Conservation (phyloP, 108 stramenopile genomes). For the Bacterosira constricta region DNA sequence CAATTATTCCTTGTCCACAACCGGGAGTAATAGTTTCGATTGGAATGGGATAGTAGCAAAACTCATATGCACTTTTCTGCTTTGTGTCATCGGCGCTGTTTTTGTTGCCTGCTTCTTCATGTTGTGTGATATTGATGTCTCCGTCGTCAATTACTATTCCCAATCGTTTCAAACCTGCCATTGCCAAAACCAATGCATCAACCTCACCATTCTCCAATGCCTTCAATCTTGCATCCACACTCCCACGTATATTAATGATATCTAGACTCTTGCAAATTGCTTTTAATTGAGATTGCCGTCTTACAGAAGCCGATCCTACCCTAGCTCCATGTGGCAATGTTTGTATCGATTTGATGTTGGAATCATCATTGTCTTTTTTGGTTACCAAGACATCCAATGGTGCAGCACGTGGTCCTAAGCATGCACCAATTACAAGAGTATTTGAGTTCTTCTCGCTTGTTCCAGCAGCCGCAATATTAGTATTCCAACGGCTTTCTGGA, state of each 20-base stretch:
- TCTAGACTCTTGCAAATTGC: slow-evolving; percentile 7
- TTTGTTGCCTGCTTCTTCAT: neutral
- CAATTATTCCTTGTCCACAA: slow-evolving; percentile 30
- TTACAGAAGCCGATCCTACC: slow-evolving; percentile 23
- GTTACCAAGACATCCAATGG: slow-evolving; percentile 26
- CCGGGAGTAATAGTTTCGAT: slow-evolving; percentile 16
- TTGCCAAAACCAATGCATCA: slow-evolving; percentile 29
- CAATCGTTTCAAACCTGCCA: slow-evolving; percentile 28
- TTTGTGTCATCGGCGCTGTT: neutral
- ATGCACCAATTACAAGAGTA: slow-evolving; percentile 23
- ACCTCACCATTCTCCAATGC: slow-evolving; percentile 30
- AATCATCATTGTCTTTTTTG: too few relatives aligned
- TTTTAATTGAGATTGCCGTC: slow-evolving; percentile 31
- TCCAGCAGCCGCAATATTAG: neutral
- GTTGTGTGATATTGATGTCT: neutral
- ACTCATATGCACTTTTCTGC: too few relatives aligned
- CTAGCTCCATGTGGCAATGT: slow-evolving; percentile 10
- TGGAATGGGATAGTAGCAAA: slow-evolving; percentile 1
- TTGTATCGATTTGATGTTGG: slow-evolving; percentile 4
- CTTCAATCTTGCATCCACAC: slow-evolving; percentile 12
- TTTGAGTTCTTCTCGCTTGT: too few relatives aligned
- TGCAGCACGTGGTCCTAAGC: slow-evolving; percentile 6
- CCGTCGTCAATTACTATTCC: neutral
- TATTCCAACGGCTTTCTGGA: slow-evolving; percentile 22
- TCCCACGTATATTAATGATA: slow-evolving; percentile 26